Conservation (phyloP, 768 basidiomycete species). For the Pisolithus tinctorius region DNA sequence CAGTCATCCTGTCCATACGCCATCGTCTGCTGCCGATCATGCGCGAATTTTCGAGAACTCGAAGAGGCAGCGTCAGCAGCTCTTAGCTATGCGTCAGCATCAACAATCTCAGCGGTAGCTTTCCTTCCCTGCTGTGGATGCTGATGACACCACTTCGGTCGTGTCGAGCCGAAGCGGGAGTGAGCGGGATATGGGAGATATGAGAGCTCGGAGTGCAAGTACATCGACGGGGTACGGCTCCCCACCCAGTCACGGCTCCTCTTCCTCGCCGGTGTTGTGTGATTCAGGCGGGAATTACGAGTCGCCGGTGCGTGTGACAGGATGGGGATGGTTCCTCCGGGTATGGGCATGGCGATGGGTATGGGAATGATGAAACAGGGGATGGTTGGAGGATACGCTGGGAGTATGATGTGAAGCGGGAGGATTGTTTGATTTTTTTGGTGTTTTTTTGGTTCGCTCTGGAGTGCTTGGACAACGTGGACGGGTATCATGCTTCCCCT, state of each 20-base stretch:
- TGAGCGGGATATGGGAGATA: neutral
- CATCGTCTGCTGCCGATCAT: conserved; percentile 15
- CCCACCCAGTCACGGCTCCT: conserved; percentile 17
- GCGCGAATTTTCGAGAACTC: conserved; percentile 16
- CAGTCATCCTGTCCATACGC: conserved; percentile 9
- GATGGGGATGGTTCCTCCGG: neutral
- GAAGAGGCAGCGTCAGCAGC: conserved; percentile 23
- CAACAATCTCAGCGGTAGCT: conserved; percentile 14
- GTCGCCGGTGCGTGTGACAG: neutral
- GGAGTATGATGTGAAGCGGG: neutral
- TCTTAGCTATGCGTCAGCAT: too few species aligned
- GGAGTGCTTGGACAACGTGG: too few species aligned
- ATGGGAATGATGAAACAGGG: too few species aligned
- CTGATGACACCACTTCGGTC: conserved; percentile 34
- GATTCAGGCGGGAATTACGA: conserved; percentile 12
- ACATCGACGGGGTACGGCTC: conserved; percentile 28
- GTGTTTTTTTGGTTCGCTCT: too few species aligned
- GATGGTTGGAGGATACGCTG: neutral
- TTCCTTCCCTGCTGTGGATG: conserved; percentile 25
- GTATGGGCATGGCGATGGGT: neutral
- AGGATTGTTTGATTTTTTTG: too few species aligned
- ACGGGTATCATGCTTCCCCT: too few species aligned
- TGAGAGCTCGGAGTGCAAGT: conserved; percentile 27
- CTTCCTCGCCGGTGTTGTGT: conserved; percentile 22
- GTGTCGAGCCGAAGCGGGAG: conserved; percentile 22